Evolutionary conservation across 352 stramenopile species (phyloP).

Genomic region (Phytophthora niederhauseri): DNA sequence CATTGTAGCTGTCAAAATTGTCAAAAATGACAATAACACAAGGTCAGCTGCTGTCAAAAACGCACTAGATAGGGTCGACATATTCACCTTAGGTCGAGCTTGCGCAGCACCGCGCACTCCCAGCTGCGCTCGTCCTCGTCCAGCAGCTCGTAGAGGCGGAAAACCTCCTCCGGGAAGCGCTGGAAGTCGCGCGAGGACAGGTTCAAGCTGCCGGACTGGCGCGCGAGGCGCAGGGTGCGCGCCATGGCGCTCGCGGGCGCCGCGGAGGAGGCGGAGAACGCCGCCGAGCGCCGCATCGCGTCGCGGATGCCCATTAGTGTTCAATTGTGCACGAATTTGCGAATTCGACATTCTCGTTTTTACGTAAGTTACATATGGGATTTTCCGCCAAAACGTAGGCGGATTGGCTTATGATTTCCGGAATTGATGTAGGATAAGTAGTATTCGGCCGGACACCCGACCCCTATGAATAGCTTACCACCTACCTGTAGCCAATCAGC

Average conservation of each 20-base stretch:
- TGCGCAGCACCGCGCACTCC: constrained; percentile 71
- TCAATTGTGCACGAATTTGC: constrained; percentile 8
- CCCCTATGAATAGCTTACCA: too few species aligned
- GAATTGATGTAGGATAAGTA: too few species aligned
- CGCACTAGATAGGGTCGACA: neutral
- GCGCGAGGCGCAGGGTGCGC: constrained; percentile 56
- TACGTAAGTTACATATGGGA: too few species aligned
- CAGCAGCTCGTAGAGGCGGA: constrained; percentile 64
- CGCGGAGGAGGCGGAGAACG: constrained; percentile 4
- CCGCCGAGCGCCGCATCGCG: constrained; percentile 37
- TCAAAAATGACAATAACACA: constrained; percentile 8
- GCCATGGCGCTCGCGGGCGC: constrained; percentile 24
- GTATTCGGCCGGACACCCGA: too few species aligned
- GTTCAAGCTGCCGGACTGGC: constrained; percentile 66
- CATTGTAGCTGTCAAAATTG: constrained; percentile 75
- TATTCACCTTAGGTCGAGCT: constrained; percentile 71
- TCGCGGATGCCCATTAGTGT: constrained; percentile 47
- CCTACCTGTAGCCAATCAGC: too few species aligned
- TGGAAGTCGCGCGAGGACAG: constrained; percentile 58
- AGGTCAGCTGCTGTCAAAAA: neutral
- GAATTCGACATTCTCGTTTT: neutral
- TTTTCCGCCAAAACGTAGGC: too few species aligned
- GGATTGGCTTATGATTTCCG: too few species aligned
- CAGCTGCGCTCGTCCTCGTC: constrained; percentile 76
- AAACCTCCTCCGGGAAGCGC: constrained; percentile 62